Evolutionary conservation across 2,329 filamentous ascomycete species (phyloP).

Genomic region (Hawksworthiomyces lignivorus): DNA sequence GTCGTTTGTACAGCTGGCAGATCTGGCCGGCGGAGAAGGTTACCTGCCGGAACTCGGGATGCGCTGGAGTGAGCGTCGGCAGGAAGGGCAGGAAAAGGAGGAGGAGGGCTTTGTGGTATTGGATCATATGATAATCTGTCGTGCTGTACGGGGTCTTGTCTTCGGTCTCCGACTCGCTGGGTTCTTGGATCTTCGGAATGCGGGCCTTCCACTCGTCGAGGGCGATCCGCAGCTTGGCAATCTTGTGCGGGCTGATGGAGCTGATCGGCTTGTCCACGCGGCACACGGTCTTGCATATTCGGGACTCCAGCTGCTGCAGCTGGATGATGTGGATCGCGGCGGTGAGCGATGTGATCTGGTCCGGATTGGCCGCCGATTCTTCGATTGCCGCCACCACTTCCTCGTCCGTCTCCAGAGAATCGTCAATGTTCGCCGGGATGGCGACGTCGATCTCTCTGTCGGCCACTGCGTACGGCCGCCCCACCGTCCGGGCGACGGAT

Average conservation of each 20-base stretch:
- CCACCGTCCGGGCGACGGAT: slow-evolving; percentile 4
- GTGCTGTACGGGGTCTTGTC: slow-evolving; percentile 1
- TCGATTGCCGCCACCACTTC: neutral
- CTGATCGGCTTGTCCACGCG: slow-evolving; percentile 3
- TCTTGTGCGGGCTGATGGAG: slow-evolving; percentile 3
- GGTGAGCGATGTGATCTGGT: slow-evolving; percentile 2
- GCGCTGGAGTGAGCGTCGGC: slow-evolving; percentile 1
- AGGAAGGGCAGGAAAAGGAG: slow-evolving; percentile 5
- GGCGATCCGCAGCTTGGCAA: neutral
- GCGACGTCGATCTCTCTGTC: slow-evolving; percentile 7
- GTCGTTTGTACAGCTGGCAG: slow-evolving; percentile 8
- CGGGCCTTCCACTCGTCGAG: slow-evolving; percentile 5
- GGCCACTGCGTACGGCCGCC: slow-evolving; percentile 1
- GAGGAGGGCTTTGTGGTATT: slow-evolving; percentile 6
- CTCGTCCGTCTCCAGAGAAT: slow-evolving; percentile 3
- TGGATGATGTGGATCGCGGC: slow-evolving; percentile 7
- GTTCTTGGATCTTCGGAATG: neutral
- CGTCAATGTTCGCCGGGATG: slow-evolving; percentile 6
- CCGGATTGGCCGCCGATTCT: neutral
- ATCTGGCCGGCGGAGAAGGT: slow-evolving; percentile 6
- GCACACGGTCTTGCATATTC: slow-evolving; percentile 1
- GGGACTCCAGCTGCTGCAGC: slow-evolving; percentile 4
- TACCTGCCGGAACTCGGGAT: slow-evolving; percentile 4
- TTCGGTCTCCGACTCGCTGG: neutral
- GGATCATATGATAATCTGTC: slow-evolving; percentile 3